These are phyloP conservation scores for Tulasnella sp. DNA, from an alignment of 768 basidiomycete genomes.

Conservation along the genomic window DNA sequence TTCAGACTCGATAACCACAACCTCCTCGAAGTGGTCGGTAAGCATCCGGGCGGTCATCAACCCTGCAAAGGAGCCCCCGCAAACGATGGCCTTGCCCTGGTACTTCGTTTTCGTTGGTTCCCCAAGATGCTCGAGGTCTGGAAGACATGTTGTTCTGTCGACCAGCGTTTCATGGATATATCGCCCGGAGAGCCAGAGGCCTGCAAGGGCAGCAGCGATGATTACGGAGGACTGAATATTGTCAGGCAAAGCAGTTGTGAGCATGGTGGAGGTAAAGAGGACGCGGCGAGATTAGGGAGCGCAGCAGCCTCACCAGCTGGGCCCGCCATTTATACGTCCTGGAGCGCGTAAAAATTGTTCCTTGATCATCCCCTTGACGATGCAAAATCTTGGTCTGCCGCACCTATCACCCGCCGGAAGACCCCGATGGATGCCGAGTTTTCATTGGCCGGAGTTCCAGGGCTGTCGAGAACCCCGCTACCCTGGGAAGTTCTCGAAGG, in stretches of 20 bases:
- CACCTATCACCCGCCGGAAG: neutral
- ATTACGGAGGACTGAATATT: neutral
- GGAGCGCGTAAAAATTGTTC: neutral
- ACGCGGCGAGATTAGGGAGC: neutral
- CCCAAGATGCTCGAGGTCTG: constrained; percentile 5
- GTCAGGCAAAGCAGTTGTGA: neutral
- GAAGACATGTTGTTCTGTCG: neutral
- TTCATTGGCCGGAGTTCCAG: neutral
- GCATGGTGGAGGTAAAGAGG: neutral
- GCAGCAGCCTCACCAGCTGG: neutral
- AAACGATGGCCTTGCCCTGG: neutral
- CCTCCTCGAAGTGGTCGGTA: constrained; percentile 2
- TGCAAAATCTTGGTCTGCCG: neutral
- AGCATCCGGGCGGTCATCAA: constrained; percentile 6
- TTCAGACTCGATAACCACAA: neutral
- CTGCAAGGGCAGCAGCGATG: neutral
- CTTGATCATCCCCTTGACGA: constrained; percentile 1
- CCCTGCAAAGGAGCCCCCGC: neutral
- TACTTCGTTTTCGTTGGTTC: neutral
- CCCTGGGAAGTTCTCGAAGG: neutral
- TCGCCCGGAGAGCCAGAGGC: constrained; percentile 1
- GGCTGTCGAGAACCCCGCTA: neutral
- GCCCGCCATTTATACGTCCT: neutral
- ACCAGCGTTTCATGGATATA: neutral
- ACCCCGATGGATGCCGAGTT: neutral